A percentile compares a stretch with the other conserved stretches of the same genome.
Evolutionary conservation across 176 grass and related monocot species (phyloP).

Genomic region (Avena insularis): DNA sequence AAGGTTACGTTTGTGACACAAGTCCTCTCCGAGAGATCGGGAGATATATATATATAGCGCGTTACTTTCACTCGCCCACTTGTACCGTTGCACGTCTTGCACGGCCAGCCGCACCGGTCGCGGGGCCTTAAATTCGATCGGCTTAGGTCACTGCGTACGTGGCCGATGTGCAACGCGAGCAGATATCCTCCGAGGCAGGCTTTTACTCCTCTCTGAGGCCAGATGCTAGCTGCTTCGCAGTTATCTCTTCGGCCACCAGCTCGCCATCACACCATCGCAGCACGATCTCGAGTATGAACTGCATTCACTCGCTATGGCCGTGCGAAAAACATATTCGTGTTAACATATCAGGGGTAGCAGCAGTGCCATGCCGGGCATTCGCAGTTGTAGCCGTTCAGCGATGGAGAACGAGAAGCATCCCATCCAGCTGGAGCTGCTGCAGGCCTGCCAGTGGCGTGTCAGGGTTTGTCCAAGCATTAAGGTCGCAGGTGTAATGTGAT

Average conservation of each 20-base stretch:
- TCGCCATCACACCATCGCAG: neutral
- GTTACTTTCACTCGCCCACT: neutral
- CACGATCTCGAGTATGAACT: neutral
- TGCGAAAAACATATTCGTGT: too few relatives aligned
- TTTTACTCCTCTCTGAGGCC: neutral
- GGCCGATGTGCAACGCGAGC: neutral
- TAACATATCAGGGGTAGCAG: neutral
- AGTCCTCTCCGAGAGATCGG: neutral
- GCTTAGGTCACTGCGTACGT: conserved; percentile 1
- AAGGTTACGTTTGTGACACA: neutral
- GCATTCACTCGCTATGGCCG: neutral
- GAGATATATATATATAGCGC: neutral
- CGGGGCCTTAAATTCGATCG: neutral
- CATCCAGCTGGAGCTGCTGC: conserved; percentile 7
- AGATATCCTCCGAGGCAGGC: neutral
- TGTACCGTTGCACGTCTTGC: neutral
- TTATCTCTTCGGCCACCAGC: neutral
- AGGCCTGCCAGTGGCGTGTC: neutral
- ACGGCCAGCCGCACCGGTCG: neutral
- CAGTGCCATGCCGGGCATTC: neutral
- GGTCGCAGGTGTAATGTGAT: conserved; percentile 17
- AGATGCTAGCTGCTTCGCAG: neutral
- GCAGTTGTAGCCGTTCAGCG: conserved; percentile 14
- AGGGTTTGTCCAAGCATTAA: conserved; percentile 17
- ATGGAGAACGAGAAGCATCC: neutral